Conservation (phyloP, 208 protist species). For the Vickermania spadyakhi region DNA sequence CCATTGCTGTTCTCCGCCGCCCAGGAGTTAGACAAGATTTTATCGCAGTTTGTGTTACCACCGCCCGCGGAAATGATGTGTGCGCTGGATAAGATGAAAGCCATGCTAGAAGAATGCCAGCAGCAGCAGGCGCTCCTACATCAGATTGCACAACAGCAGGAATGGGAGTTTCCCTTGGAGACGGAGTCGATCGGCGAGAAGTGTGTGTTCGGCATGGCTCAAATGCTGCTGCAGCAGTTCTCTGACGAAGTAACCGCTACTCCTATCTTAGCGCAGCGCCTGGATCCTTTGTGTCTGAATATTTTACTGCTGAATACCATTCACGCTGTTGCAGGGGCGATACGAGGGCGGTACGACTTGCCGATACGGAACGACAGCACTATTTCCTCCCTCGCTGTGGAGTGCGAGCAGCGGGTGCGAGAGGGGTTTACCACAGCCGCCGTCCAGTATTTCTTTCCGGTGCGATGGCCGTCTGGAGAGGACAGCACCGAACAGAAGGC, state of each 20-base stretch:
- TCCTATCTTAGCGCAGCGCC: background rate
- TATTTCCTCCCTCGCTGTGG: no score
- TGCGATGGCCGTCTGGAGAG: background rate
- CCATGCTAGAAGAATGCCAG: conserved; percentile 27
- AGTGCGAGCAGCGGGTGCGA: no score
- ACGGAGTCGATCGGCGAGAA: background rate
- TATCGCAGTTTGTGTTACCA: conserved; percentile 44
- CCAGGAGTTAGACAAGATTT: conserved; percentile 27
- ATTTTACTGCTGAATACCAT: background rate
- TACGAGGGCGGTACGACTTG: background rate
- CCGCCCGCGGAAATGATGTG: conserved; percentile 43
- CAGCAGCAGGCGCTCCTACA: conserved; percentile 42
- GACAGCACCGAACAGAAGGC: background rate
- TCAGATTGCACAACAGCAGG: conserved; percentile 20
- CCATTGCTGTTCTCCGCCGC: conserved; percentile 4
- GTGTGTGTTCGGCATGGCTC: background rate
- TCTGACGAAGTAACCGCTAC: background rate
- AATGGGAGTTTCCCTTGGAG: background rate
- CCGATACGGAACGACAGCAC: background rate
- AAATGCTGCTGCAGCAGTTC: background rate
- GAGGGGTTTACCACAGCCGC: background rate
- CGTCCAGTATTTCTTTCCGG: background rate
- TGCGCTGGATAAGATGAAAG: conserved; percentile 26
- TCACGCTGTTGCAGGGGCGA: background rate
- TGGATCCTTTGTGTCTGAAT: background rate